Percentiles rank a stretch among this genome's conserved stretches.
Conservation (phyloP, 139 green algal genomes). For the Micromonas commoda region DNA sequence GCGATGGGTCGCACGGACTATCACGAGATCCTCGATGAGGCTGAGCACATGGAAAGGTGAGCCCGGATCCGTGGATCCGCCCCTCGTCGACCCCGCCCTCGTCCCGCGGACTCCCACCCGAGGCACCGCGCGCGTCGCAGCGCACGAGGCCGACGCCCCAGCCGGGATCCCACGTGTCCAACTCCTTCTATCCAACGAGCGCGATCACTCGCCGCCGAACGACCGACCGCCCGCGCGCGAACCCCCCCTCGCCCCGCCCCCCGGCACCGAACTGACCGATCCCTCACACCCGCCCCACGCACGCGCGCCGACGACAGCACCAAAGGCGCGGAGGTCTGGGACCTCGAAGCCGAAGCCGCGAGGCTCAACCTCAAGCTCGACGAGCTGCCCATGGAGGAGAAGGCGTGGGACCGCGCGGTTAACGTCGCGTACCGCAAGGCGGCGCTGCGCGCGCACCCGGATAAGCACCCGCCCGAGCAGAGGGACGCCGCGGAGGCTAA, state of each 20-base stretch:
- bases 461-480: neutral
- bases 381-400: constrained; percentile 5
- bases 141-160: no score
- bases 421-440: neutral
- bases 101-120: neutral
- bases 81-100: neutral
- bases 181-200: no score
- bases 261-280: no score
- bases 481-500: neutral
- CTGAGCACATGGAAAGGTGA: neutral
- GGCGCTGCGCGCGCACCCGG: constrained; percentile 6
- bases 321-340: neutral
- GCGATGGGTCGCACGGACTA: constrained; percentile 4
- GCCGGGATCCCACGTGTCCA: no score
- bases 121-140: neutral
- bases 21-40: neutral
- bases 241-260: no score
- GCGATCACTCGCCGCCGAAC: no score
- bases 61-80: neutral
- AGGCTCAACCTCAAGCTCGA: neutral
- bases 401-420: constrained; percentile 7
- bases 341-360: neutral
- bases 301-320: neutral
- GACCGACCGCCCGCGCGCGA: no score
- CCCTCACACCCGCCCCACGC: no score